Base-by-base conservation (phyloP, 2,329 filamentous ascomycete species). In the Fusarium sp. region DNA sequence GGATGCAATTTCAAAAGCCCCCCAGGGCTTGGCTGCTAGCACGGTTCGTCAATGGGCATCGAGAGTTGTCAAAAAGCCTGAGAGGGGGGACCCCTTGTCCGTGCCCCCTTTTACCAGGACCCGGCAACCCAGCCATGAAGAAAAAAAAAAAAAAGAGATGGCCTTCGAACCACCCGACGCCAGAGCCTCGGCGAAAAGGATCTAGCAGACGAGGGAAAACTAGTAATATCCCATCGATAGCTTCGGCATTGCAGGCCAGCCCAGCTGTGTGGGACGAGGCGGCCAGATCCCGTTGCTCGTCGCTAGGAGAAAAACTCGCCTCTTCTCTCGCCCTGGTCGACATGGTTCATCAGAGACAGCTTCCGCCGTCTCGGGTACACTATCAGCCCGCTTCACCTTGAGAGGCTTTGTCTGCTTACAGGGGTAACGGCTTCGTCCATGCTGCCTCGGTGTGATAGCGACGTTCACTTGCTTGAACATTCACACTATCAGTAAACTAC, bases 41-140 rank as follows among this genome's bases (percentile, higher is more conserved):
- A 67, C 52, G 57, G 72, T 54, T 69, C 72, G 43, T 70, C 41
- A 60, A 56, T 45, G 39, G 64, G 45, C 66, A 65, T 64, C 50
- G 20, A 6, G 30, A 56, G 35, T 32, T 64, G 61, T 63, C 61
- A 54, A 54, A 37, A 59, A 18, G 45, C 45, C 25, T 56, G 39
- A 27, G 39, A 59, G 45, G 25, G 45, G 45, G 25, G 25, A 50
- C 45, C 32, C 67, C 64, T 64, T 66, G 72, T 67, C 64, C 54
- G 66, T 73, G 63, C 72, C 69, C 64, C 72, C 45, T 52, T 75
- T 72, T 75, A 37, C 71, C 60, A 60, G 20, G 35, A 45, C 56
- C 41, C 57, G 39, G 54, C 60, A 25, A 35, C 34, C 50, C 18
- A 54, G 34, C 54, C 20, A 35, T 23, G 54, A 34, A 34, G 23